Evolutionary conservation across 1,284 basidiomycete genomes (phyloP).

Genomic region (Pseudozyma tsukubaensis): DNA sequence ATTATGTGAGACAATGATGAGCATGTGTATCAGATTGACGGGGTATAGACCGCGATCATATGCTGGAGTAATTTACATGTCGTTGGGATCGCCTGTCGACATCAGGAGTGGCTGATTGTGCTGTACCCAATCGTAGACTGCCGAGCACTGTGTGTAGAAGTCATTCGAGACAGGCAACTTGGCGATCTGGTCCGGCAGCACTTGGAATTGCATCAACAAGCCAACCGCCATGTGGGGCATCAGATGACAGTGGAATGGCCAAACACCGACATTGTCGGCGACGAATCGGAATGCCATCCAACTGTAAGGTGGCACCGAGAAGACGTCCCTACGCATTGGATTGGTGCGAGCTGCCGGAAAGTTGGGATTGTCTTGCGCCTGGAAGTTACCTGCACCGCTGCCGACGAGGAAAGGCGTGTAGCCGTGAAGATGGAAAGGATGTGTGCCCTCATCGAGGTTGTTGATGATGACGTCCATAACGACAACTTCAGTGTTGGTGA

Average conservation of each 20-base stretch:
- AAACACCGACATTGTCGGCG: slow-evolving; percentile 59
- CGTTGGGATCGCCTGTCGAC: slow-evolving; percentile 21
- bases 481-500: slow-evolving; percentile 45
- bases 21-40: too few relatives aligned
- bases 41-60: too few relatives aligned
- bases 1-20: too few relatives aligned
- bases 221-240: slow-evolving; percentile 51
- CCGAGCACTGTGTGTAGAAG: slow-evolving; percentile 29
- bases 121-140: slow-evolving; percentile 33
- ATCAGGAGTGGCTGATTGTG: slow-evolving; percentile 31
- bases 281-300: slow-evolving; percentile 56
- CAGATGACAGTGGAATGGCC: slow-evolving; percentile 60
- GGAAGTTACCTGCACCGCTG: slow-evolving; percentile 63
- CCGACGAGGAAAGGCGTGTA: slow-evolving; percentile 63
- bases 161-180: slow-evolving; percentile 13
- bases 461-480: slow-evolving; percentile 66
- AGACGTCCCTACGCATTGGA: slow-evolving; percentile 57
- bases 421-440: slow-evolving; percentile 71
- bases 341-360: slow-evolving; percentile 33
- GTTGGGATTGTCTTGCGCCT: slow-evolving; percentile 30
- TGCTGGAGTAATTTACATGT: slow-evolving; percentile 13
- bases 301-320: slow-evolving; percentile 50
- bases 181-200: slow-evolving; percentile 34
- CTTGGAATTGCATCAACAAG: slow-evolving; percentile 53
- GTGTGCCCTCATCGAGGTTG: slow-evolving; percentile 70